Evolutionary conservation across 2,329 filamentous ascomycete genomes (phyloP), one percentile per base, ranked within the genome.

Genomic region (Epichloe hybrida): DNA sequence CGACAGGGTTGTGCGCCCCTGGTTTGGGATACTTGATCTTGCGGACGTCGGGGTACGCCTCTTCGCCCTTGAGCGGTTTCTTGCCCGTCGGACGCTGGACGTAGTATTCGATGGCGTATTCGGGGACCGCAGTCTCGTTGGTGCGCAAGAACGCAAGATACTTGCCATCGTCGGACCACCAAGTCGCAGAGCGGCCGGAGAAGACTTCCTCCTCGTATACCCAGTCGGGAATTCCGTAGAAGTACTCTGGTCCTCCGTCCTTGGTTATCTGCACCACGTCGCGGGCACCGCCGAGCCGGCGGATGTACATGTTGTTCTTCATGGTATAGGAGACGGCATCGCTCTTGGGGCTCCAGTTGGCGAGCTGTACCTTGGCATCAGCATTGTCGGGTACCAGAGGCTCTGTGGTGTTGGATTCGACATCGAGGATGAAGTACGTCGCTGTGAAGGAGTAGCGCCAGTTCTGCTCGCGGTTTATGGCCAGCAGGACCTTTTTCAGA

Each of bases 11-110:
- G 45, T 91, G 89, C 2, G 90, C 84, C 3, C 93, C 94, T 20
- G 93, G 86, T 67, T 97, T 97, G 46, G 93, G 94, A 61, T 98
- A 98, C 67, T 98, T 98, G 77, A 98, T 94, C 59, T 89, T 73
- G 55, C 84, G 80, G 37, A 91, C 83, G 62, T 97, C 90, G 0
- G 93, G 93, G 62, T 98, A 98, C 49, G 80, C 82, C 64, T 96
- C 89, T 57, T 94, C 79, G 20, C 88, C 89, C 31, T 59, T 52
- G 8, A 72, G 66, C 4, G 88, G 83, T 46, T 74, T 56, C 46
- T 79, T 76, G 27, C 88, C 88, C 57, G 87, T 94, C 2, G 93
- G 91, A 42, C 88, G 77, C 23, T 87, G 88, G 53, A 96, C 72
- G 67, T 93, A 98, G 72, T 95, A 98, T 61, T 97, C 86, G 8